phyloP scores from a whole-genome alignment of 768 basidiomycete species.

The Amanita jacksonii region DNA sequence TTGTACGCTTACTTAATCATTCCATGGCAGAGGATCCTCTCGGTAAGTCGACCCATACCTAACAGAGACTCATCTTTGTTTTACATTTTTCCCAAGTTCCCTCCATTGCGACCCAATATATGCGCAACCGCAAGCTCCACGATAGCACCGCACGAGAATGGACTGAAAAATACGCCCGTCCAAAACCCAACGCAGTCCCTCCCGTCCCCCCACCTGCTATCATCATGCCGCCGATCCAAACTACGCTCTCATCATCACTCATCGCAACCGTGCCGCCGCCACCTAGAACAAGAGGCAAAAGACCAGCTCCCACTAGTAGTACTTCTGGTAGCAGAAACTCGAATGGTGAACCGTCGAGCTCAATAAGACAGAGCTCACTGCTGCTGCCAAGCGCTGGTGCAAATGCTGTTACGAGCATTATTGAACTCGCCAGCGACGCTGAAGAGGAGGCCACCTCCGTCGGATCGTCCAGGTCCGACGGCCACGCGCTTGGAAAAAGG shows the following conservation, averaged over 20 bases:
- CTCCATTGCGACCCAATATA: slow-evolving; percentile 61
- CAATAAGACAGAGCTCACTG: background rate
- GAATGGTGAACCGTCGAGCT: slow-evolving; percentile 1
- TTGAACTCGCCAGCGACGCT: slow-evolving; percentile 18
- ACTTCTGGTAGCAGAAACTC: background rate
- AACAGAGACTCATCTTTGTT: background rate
- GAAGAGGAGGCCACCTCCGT: slow-evolving; percentile 16
- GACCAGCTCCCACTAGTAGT: slow-evolving; percentile 2
- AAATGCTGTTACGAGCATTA: background rate
- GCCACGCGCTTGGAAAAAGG: slow-evolving; percentile 25
- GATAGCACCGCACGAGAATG: slow-evolving; percentile 73
- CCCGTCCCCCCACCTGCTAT: slow-evolving; percentile 17
- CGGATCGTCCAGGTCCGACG: slow-evolving; percentile 3
- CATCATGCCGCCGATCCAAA: slow-evolving; percentile 10
- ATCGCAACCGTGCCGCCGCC: slow-evolving; percentile 21
- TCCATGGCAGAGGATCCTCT: slow-evolving; percentile 52
- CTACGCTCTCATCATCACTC: slow-evolving; percentile 10
- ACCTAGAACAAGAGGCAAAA: slow-evolving; percentile 14
- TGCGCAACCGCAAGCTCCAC: slow-evolving; percentile 56
- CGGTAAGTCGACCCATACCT: slow-evolving; percentile 30
- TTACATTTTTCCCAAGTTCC: slow-evolving; percentile 36
- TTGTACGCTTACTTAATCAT: slow-evolving; percentile 4
- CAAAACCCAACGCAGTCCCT: slow-evolving; percentile 17
- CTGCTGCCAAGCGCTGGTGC: no score
- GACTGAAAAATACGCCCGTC: slow-evolving; percentile 64